Conservation (phyloP, 2,329 filamentous ascomycete species). For the Arthroderma sp. region DNA sequence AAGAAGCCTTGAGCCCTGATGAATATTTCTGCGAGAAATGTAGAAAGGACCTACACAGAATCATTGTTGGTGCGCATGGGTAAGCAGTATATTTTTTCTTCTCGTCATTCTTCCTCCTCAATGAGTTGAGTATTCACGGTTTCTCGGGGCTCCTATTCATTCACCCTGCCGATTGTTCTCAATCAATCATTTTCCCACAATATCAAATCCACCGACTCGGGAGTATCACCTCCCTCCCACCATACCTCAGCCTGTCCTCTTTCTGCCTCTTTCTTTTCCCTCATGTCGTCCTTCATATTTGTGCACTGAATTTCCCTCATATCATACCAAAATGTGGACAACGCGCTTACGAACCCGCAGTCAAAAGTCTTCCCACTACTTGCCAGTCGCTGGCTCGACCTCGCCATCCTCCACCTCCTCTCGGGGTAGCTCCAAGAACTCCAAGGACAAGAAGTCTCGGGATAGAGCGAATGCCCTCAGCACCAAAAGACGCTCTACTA, state of each 20-base stretch:
- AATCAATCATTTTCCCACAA: background rate
- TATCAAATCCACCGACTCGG: no score
- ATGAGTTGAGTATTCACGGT: no score
- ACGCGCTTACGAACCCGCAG: conserved; percentile 31
- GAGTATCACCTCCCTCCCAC: background rate
- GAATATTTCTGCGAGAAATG: conserved; percentile 98
- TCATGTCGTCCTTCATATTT: background rate
- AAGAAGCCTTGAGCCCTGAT: conserved; percentile 81
- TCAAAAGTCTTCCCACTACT: conserved; percentile 49
- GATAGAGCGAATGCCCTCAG: conserved; percentile 43
- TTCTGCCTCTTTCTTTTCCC: background rate
- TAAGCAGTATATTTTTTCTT: conserved; percentile 37
- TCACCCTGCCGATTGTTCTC: no score
- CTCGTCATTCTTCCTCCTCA: background rate
- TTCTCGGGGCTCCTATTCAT: no score
- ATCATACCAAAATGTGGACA: conserved; percentile 7
- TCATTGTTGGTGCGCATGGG: conserved; percentile 71
- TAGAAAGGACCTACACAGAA: conserved; percentile 77
- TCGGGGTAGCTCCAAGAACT: conserved; percentile 24
- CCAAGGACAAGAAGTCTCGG: conserved; percentile 32
- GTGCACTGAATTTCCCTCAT: background rate
- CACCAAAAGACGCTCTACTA: conserved; percentile 81
- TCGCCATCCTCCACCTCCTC: conserved; percentile 33
- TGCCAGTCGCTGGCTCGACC: conserved; percentile 43
- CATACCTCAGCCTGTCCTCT: background rate